These are phyloP conservation scores for Picocystis salinarum DNA, from an alignment of 139 green algal species.

Conservation along the genomic window DNA sequence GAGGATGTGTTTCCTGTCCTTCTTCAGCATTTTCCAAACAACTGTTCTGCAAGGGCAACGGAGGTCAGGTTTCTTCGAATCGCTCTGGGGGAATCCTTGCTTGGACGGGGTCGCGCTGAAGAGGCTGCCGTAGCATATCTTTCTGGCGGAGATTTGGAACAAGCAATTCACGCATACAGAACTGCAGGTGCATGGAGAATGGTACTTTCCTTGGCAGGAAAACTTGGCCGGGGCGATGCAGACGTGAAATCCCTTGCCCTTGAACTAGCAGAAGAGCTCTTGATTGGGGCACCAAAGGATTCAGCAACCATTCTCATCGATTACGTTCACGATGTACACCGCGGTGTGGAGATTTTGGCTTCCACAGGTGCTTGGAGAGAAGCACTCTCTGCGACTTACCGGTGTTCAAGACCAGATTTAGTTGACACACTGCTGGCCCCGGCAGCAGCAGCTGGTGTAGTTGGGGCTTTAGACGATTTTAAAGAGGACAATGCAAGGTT, in stretches of 20 bases:
- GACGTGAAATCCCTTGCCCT: slow-evolving; percentile 27
- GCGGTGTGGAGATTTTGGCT: no score
- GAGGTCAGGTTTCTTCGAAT: no score
- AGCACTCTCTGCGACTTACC: no score
- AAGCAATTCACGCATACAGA: slow-evolving; percentile 45
- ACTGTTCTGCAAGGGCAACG: no score
- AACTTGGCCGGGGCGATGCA: slow-evolving; percentile 14
- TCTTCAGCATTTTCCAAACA: no score
- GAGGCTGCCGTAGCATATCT: slow-evolving; percentile 39
- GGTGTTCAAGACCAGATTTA: no score
- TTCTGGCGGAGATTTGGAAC: slow-evolving; percentile 23
- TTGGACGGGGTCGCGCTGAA: slow-evolving; percentile 12
- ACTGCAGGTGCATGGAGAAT: slow-evolving; percentile 51
- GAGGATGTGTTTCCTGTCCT: no score
- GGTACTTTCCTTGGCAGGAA: slow-evolving; percentile 43
- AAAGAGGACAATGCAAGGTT: slow-evolving; percentile 22
- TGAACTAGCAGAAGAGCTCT: slow-evolving; percentile 45
- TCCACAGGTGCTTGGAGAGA: no score
- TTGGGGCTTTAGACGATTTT: slow-evolving; percentile 17
- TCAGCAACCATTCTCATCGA: no score
- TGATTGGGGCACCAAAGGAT: no score
- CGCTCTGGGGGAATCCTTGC: not conserved
- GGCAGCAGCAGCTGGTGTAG: slow-evolving; percentile 20
- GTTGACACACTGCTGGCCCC: slow-evolving; percentile 27
- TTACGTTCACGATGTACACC: no score